Conservation (phyloP, 192 early-diverging fungal species). For the Coemansia sp. region DNA sequence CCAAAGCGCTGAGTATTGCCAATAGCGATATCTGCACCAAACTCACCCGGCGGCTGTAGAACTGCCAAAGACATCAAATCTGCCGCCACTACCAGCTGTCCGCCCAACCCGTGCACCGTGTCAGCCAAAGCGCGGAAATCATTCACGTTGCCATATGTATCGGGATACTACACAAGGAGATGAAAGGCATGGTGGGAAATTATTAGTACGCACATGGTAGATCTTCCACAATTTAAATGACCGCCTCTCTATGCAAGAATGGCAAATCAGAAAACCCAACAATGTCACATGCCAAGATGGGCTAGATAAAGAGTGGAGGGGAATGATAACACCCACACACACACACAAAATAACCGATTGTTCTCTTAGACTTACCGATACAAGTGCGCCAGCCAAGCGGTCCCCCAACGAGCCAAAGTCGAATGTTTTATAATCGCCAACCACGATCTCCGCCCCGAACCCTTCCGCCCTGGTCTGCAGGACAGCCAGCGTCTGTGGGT, state of each 20-base stretch:
- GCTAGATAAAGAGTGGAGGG: background rate
- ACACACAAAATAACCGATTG: background rate
- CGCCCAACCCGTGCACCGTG: constrained; percentile 75
- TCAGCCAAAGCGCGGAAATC: constrained; percentile 82
- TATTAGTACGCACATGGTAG: background rate
- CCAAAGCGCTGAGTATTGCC: constrained; percentile 98
- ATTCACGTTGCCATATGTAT: constrained; percentile 79
- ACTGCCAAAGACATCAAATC: constrained; percentile 92
- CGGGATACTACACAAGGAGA: constrained; percentile 78
- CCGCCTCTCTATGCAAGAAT: background rate
- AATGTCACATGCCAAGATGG: constrained; percentile 12
- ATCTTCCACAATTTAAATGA: constrained; percentile 4
- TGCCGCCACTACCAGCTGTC: constrained; percentile 88
- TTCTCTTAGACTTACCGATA: constrained; percentile 62
- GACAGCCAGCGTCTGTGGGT: constrained; percentile 94
- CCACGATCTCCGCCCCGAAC: constrained; percentile 88
- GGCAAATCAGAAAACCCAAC: background rate
- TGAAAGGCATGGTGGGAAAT: constrained; percentile 17
- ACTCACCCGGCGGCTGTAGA: constrained; percentile 91
- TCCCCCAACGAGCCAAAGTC: constrained; percentile 74
- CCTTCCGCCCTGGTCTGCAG: constrained; percentile 93
- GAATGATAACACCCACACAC: constrained; percentile 6
- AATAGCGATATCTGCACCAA: constrained; percentile 96
- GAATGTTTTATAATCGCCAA: constrained; percentile 77
- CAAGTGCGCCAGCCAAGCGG: constrained; percentile 83